Evolutionary conservation across 2,329 filamentous ascomycete genomes (phyloP), one percentile per base, ranked within the genome.

Genomic region (Aphanocladium album): DNA sequence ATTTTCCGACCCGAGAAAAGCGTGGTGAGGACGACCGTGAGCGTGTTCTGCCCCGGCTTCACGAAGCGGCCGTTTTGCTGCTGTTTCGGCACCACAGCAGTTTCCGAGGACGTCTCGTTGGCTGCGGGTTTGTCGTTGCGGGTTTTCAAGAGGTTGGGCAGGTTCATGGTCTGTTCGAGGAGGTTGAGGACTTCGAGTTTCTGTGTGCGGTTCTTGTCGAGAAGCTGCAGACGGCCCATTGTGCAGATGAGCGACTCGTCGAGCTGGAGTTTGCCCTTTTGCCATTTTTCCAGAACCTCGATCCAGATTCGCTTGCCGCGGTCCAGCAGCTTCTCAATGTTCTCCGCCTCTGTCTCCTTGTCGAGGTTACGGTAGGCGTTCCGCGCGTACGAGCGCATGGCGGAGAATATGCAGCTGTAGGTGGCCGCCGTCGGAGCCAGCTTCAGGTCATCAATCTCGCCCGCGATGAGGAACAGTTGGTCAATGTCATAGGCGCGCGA

Each of bases 401-500:
- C 90, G 68, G 92, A 89, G 56, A 99, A 72, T 63, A 99, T 89
- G 50, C 86, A 92, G 1, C 89, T 90, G 70, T 91, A 99, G 0
- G 93, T 97, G 52, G 59, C 83, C 68, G 65, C 79, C 74, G 73
- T 96, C 3, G 93, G 87, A 19, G 86, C 77, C 35, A 84, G 82
- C 0, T 81, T 71, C 0, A 85, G 76, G 16, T 87, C 82, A 17
- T 92, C 88, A 61, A 93, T 81, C 35, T 87, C 85, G n/a, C 85
- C 82, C 47, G 88, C 84, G 64, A 97, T 82, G 59, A 83, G 82
- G 80, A 95, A 96, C 66, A 98, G 77, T 17, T 87, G 84, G 66
- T 96, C 91, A 72, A 96, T 80, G 70, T 97, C 88, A 14, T 80
- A 73, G 4, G 89, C 88, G 61, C 85, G 82, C 52, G 88, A 83